These are phyloP conservation scores for Pestalotiopsis fici DNA, from an alignment of 2,329 filamentous ascomycete genomes.

Conservation along the genomic window DNA sequence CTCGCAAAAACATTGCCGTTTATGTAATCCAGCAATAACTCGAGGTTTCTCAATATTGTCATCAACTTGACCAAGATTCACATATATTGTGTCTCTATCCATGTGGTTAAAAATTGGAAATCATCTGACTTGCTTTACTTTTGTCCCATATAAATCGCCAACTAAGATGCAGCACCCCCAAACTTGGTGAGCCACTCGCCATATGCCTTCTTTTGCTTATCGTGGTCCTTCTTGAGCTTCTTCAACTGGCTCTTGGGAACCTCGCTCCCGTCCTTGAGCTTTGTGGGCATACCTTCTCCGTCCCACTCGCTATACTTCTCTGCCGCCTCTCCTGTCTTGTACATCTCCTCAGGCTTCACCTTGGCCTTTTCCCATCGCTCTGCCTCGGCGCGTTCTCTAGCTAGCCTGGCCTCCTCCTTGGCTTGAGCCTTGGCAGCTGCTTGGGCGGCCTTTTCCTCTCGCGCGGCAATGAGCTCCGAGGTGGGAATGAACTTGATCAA, in stretches of 20 bases:
- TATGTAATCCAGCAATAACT: no score
- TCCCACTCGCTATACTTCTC: slow-evolving; percentile 77
- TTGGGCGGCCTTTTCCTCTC: slow-evolving; percentile 60
- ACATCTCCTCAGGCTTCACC: slow-evolving; percentile 56
- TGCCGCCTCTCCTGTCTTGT: slow-evolving; percentile 53
- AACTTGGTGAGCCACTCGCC: slow-evolving; percentile 57
- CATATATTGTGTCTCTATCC: background rate
- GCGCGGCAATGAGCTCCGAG: slow-evolving; percentile 56
- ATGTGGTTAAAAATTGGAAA: background rate
- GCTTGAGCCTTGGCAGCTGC: slow-evolving; percentile 61
- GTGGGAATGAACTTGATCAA: slow-evolving; percentile 69
- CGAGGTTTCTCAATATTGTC: no score
- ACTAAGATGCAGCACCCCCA: slow-evolving; percentile 21
- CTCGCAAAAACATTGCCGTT: no score
- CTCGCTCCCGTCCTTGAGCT: slow-evolving; percentile 75
- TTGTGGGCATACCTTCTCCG: slow-evolving; percentile 76
- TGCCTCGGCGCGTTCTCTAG: slow-evolving; percentile 49
- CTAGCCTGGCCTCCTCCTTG: slow-evolving; percentile 56
- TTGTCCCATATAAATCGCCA: background rate
- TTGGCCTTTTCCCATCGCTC: slow-evolving; percentile 62
- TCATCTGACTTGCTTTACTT: background rate
- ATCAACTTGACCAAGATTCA: no score
- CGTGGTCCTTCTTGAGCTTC: slow-evolving; percentile 87
- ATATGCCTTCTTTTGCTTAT: slow-evolving; percentile 83
- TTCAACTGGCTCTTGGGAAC: slow-evolving; percentile 79